These are phyloP conservation scores for Penicillium lividum DNA, from an alignment of 495 filamentous ascomycete species.

Conservation along the genomic window DNA sequence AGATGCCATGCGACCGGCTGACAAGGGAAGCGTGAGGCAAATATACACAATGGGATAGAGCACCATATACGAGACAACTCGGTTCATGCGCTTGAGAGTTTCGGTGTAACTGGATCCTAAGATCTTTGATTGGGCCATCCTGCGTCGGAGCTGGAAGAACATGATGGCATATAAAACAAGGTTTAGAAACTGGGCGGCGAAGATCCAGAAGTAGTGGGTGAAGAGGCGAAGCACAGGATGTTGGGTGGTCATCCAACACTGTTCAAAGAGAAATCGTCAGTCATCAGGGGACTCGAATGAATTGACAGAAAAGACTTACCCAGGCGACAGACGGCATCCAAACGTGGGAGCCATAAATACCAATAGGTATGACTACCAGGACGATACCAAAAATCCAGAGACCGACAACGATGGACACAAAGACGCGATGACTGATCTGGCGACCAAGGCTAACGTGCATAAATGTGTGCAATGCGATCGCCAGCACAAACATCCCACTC, in stretches of 20 bases:
- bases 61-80: conserved; percentile 60
- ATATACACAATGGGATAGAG: conserved; percentile 69
- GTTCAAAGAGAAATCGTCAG: conserved; percentile 2
- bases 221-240: conserved; percentile 60
- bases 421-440: conserved; percentile 47
- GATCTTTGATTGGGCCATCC: conserved; percentile 32
- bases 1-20: conserved; percentile 59
- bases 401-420: conserved; percentile 46
- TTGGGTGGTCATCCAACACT: conserved; percentile 66
- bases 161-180: conserved; percentile 61
- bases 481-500: conserved; percentile 63
- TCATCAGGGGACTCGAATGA: not conserved
- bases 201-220: conserved; percentile 74
- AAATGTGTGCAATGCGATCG: conserved; percentile 64
- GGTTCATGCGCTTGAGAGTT: conserved; percentile 25
- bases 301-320: conserved; percentile 43
- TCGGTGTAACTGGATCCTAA: conserved; percentile 24
- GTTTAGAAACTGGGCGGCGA: conserved; percentile 60
- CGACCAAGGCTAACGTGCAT: conserved; percentile 55
- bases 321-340: conserved; percentile 59
- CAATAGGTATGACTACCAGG: conserved; percentile 54
- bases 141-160: conserved; percentile 53
- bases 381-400: conserved; percentile 58
- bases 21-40: conserved; percentile 62
- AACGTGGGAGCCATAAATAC: conserved; percentile 50